These are phyloP conservation scores for Malus hybrid DNA, from an alignment of 331 rosid genomes.

Conservation along the genomic window DNA sequence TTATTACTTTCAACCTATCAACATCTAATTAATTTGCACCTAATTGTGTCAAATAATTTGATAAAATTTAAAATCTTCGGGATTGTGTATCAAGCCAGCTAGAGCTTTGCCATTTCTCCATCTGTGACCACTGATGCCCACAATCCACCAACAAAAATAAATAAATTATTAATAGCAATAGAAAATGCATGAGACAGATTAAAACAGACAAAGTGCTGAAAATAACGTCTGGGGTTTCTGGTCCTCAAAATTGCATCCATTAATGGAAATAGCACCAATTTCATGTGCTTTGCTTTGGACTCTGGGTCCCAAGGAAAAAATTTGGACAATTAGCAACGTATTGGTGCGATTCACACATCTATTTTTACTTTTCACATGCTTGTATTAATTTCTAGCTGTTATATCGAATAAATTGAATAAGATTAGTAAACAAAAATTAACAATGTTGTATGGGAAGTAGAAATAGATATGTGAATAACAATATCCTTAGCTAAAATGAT, in stretches of 20 bases:
- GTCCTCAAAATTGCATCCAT: not conserved
- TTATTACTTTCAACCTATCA: not conserved
- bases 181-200: not conserved
- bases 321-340: no score
- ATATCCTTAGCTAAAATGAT: no score
- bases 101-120: not conserved
- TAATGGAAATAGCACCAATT: not conserved
- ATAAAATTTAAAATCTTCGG: not conserved
- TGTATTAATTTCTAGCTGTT: fast-evolving
- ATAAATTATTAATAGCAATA: not conserved
- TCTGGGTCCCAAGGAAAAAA: conserved; percentile 1
- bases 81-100: not conserved
- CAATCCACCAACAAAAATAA: not conserved
- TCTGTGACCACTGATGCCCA: not conserved
- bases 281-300: not conserved
- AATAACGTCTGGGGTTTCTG: not conserved
- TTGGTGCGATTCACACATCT: fast-evolving
- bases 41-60: not conserved
- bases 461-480: no score
- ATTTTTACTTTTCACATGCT: fast-evolving
- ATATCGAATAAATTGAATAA: no score
- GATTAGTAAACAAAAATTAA: no score
- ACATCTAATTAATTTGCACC: not conserved
- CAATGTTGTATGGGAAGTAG: fast-evolving
- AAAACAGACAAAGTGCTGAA: not conserved